Base-by-base conservation (phyloP, 1,139 yeast species). In the Candida smagusa region DNA sequence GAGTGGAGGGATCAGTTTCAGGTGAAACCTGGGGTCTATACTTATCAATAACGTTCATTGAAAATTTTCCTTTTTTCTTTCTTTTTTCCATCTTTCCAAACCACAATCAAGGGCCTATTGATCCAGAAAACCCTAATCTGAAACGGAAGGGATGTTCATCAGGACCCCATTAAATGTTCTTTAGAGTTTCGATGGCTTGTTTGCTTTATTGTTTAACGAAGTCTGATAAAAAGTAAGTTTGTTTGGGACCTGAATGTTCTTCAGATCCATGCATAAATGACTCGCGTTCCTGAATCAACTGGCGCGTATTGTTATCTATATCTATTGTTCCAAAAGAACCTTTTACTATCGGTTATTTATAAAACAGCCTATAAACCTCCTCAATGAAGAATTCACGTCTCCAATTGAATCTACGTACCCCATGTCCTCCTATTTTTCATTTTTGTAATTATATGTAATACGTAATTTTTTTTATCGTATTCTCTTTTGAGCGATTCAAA, bases 1-100 rank as follows among this genome's bases (percentile, higher is more conserved):
- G 63, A 4, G 96, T 85, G 12, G 92, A 82, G 19, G 85, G 83
- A 58, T 87, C 96, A 8, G 53, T 43, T 49, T 81, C 87, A 1
- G 88, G 84, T 2, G 79, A 70, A 13, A 45, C 49, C 2, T 46
- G 45, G 1, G 84, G 84, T 26, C 65, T 54, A 41, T 57, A 56
- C 9, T 35, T 32, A 11, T 41, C 37, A 33, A 48, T 38, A 25
- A 48, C 40, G 24, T 47, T 45, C 52, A 48, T 46, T 23, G 26
- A 23, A n/a, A 9, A 9, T n/a, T 23, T 9, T 23, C 11, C 11
- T 23, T 23, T 23, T 23, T 23, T 23, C 11, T 23, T 23, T 23
- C 11, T 23, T 23, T 23, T 23, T 23, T 23, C 26, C 26, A 4
- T 23, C 11, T 23, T n/a, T 23, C 11, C 11, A 23, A 6, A 23